Base-by-base conservation (phyloP, 345 rosid species). In the Eutrema heterophyllum region DNA sequence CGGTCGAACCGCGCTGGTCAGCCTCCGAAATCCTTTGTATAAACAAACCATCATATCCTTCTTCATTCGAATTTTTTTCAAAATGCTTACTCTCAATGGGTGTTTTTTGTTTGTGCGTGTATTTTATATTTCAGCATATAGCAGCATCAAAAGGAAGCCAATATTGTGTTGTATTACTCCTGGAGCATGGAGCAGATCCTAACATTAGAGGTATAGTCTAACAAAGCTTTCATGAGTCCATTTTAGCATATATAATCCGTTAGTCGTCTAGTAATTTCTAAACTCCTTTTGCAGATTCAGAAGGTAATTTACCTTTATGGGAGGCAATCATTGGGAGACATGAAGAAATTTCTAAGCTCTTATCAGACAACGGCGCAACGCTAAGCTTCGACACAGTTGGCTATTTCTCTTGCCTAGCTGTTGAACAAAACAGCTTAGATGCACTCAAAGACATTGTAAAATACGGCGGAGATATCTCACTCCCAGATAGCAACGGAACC, bases 231-330 rank as follows among this genome's bases (percentile, higher is more conserved):
- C 33, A 32, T 2, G n/a, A 21, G 24, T 67, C 21, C 14, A 9
- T 40, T 30, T 26, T 35, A 18, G 10, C 16, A 13, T 52, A 63
- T 53, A 6, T 27, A 61, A 38, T 54, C 15, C 29, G 7, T 9
- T 36, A 21, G 26, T 36, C 40, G 7, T 56, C 33, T 41, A 16
- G 33, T 74, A 48, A 65, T 14, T 44, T 12, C 15, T 26, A 14
- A 73, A 27, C 2, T 36, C 39, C 35, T 50, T 26, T 15, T 45
- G 35, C 86, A 93, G 98, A 93, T 76, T 75, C 84, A 2, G 93
- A 91, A 82, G 94, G 97, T 26, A 89, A 54, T 58, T 86, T 93
- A 30, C 88, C 98, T 5, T 67, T 93, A 46, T 93, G 96, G 97
- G 97, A 91, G 67, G 94, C 98, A 51, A 75, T 93, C 44, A 26